Base-by-base conservation (phyloP, 1,284 basidiomycete genomes). In the Austroboletus rostrupii region DNA sequence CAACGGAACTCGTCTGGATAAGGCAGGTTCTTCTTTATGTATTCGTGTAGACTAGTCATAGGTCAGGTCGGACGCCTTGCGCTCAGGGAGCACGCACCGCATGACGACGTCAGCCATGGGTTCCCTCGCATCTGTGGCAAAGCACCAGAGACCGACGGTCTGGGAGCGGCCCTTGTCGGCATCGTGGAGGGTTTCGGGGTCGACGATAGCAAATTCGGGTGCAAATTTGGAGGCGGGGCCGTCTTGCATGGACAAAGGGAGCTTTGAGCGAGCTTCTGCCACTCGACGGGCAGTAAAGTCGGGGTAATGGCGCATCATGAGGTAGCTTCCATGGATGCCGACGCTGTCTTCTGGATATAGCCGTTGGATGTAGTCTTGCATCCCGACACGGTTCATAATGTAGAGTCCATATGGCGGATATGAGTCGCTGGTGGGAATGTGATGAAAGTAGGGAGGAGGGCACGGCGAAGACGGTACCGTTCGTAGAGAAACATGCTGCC, bases 401-500 rank as follows among this genome's bases (percentile, higher is more conserved):
- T 90, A 93, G 65, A 92, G 85, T 11, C 90, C 91, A 64, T 92
- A 92, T 35, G 82, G 83, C 1, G 92, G 91, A 65, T 87, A 86
- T 23, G 78, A 72, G 49, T 80, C 73, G 58, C 83, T 85, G 35
- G 19, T 3, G n/a, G 17, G 26, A 14, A 17, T 14, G n/a, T n/a
- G n/a, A 36, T 60, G 43, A 56, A 52, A 17, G 26, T 33, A 8
- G 17, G 21, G 31, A 17, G 6, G 11, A 11, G 26, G 19, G 32
- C 16, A 12, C 4, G 19, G 33, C 3, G 20, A 13, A 20, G 16
- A 17, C 16, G 65, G 55, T 61, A 90, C 87, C 90, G 77, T 65
- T 91, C 86, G 62, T 88, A 92, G 52, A 95, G 73, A 70, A 95
- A 94, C 80, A 94, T 89, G 61, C 83, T 87, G 2, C 92, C 92